Conservation (phyloP, 768 basidiomycete genomes). For the Boletus sensibilis region DNA sequence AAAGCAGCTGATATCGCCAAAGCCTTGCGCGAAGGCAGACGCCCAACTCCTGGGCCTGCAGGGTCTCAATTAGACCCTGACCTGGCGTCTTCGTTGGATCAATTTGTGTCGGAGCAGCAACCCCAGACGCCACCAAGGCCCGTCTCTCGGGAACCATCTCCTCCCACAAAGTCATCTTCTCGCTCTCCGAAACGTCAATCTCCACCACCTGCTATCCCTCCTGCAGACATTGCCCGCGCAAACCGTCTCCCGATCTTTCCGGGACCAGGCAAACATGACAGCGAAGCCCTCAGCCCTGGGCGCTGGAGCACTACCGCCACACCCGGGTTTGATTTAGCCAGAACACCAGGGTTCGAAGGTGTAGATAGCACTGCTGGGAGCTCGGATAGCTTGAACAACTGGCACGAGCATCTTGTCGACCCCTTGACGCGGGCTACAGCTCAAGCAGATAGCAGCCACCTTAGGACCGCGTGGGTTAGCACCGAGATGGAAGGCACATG, state of each 20-base stretch:
- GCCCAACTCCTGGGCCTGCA: conserved; percentile 77
- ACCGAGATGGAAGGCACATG: conserved; percentile 40
- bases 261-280: conserved; percentile 30
- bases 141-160: conserved; percentile 27
- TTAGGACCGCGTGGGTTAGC: conserved; percentile 39
- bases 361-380: conserved; percentile 14
- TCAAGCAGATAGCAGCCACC: conserved; percentile 19
- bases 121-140: conserved; percentile 20
- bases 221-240: conserved; percentile 31
- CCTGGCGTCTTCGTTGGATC: conserved; percentile 12
- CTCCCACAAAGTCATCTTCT: conserved; percentile 21
- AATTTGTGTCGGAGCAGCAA: conserved; percentile 10
- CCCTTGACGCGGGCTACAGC: conserved; percentile 26
- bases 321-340: conserved; percentile 49
- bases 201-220: conserved; percentile 31
- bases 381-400: conserved; percentile 24
- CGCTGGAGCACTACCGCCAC: conserved; percentile 78
- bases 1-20: conserved; percentile 95
- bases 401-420: conserved; percentile 32
- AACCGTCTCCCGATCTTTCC: conserved; percentile 27
- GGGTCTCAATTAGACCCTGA: conserved; percentile 38
- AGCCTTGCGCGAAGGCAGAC: conserved; percentile 90
- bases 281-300: conserved; percentile 45
- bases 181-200: conserved; percentile 34
- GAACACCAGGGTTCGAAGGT: conserved; percentile 20